Percentiles rank a stretch among this genome's conserved stretches.
phyloP scores from a whole-genome alignment of 495 filamentous ascomycete species.

The Ramalina intermedia region DNA sequence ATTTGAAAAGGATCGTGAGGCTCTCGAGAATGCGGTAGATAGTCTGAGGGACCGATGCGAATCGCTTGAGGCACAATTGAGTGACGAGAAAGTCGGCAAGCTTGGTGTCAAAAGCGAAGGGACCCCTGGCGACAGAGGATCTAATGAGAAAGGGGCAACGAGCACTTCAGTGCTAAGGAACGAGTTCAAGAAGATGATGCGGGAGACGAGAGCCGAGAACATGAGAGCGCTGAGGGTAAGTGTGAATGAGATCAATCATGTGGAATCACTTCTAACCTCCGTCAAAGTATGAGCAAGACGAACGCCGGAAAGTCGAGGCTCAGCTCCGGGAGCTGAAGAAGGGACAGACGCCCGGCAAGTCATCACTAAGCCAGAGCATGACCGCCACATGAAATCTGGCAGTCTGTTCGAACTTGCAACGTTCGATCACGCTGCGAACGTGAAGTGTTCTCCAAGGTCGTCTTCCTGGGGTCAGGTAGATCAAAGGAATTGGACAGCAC shows the following conservation, averaged over 20 bases:
- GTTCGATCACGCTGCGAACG: too few species aligned
- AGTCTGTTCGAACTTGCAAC: neutral
- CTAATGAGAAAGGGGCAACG: slow-evolving; percentile 33
- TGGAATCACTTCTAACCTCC: neutral
- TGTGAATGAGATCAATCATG: slow-evolving; percentile 6
- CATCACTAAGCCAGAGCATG: slow-evolving; percentile 34
- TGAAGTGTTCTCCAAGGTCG: too few species aligned
- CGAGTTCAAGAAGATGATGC: slow-evolving; percentile 88
- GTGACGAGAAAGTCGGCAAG: slow-evolving; percentile 58
- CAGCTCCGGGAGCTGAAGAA: slow-evolving; percentile 40
- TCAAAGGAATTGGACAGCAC: too few species aligned
- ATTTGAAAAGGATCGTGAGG: slow-evolving; percentile 71
- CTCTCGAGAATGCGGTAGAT: slow-evolving; percentile 61
- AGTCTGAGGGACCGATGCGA: slow-evolving; percentile 55
- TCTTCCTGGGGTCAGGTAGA: too few species aligned
- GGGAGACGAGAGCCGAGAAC: slow-evolving; percentile 59
- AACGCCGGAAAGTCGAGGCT: slow-evolving; percentile 49
- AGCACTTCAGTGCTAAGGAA: slow-evolving; percentile 62
- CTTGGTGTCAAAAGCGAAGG: slow-evolving; percentile 47
- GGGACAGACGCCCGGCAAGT: slow-evolving; percentile 39
- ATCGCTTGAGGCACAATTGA: slow-evolving; percentile 48
- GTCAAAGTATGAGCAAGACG: slow-evolving; percentile 54
- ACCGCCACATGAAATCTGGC: slow-evolving; percentile 28
- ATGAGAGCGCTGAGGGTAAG: slow-evolving; percentile 54
- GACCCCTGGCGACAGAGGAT: slow-evolving; percentile 29